These are phyloP conservation scores for Paecilomyces sp. DNA, from an alignment of 2,329 filamentous ascomycete genomes.

Conservation along the genomic window DNA sequence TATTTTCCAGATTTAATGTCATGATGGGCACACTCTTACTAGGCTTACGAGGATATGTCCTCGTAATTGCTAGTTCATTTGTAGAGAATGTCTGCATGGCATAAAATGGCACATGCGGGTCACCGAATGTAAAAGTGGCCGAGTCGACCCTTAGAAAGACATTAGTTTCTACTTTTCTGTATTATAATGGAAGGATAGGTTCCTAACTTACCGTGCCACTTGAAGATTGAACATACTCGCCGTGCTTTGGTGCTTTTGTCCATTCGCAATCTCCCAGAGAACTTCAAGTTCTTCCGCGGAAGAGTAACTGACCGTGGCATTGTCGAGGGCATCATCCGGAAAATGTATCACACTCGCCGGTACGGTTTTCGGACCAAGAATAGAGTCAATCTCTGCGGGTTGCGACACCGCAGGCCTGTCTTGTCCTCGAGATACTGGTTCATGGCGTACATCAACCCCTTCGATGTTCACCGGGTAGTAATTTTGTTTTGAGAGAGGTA, in stretches of 20 bases:
- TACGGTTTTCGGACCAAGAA: constrained; percentile 33
- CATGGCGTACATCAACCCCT: constrained; percentile 6
- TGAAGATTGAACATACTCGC: constrained; percentile 32
- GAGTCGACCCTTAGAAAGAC: constrained; percentile 25
- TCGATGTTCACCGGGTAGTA: constrained; percentile 23
- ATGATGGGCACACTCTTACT: constrained; percentile 37
- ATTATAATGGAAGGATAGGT: constrained; percentile 1
- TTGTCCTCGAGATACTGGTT: constrained; percentile 13
- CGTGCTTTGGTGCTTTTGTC: constrained; percentile 26
- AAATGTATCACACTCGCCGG: constrained; percentile 37
- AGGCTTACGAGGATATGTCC: constrained; percentile 33
- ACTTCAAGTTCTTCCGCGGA: constrained; percentile 30
- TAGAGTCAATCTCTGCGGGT: constrained; percentile 26
- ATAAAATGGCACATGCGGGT: constrained; percentile 36
- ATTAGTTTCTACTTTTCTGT: constrained; percentile 9
- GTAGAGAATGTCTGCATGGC: constrained; percentile 36
- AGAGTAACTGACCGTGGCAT: constrained; percentile 29
- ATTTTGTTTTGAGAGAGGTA: constrained; percentile 28
- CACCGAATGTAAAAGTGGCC: constrained; percentile 38
- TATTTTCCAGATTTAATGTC: constrained; percentile 33
- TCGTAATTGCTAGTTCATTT: constrained; percentile 35
- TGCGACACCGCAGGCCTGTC: constrained; percentile 23
- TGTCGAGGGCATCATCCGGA: constrained; percentile 26
- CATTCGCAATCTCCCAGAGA: constrained; percentile 41
- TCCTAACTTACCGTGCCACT: constrained; percentile 29